These are phyloP conservation scores for Amyloporia xantha DNA, from an alignment of 768 basidiomycete genomes.

Conservation along the genomic window DNA sequence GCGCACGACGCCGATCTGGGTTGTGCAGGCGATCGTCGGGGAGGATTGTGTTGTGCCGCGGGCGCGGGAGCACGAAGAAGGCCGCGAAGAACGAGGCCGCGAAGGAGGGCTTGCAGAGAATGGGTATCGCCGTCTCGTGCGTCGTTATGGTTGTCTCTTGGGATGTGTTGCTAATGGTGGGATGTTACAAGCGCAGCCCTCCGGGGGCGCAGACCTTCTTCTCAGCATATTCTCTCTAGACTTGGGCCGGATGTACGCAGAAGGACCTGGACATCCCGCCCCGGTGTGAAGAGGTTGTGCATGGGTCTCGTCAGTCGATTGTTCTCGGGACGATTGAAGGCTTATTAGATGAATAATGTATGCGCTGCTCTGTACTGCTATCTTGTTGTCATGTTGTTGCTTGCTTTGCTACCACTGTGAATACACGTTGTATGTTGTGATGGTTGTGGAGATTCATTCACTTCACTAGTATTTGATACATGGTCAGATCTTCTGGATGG, in stretches of 20 bases:
- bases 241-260: slow-evolving; percentile 22
- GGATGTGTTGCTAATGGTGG: slow-evolving; percentile 1
- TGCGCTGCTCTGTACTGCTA: background rate
- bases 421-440: no score
- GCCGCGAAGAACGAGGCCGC: slow-evolving; percentile 78
- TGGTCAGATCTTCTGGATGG: background rate
- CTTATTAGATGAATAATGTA: background rate
- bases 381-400: slow-evolving; percentile 6
- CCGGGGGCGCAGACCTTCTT: background rate
- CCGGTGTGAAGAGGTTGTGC: slow-evolving; percentile 59
- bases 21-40: slow-evolving; percentile 56
- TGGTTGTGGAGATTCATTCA: no score
- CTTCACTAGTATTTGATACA: slow-evolving; percentile 4
- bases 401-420: no score
- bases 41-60: slow-evolving; percentile 52
- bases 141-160: slow-evolving; percentile 4
- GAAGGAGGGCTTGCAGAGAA: slow-evolving; percentile 48
- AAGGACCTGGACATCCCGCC: slow-evolving; percentile 43
- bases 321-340: background rate
- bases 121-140: slow-evolving; percentile 39
- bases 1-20: slow-evolving; percentile 73
- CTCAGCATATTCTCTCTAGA: slow-evolving; percentile 25
- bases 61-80: slow-evolving; percentile 72
- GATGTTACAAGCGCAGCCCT: background rate
- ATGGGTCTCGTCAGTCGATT: slow-evolving; percentile 21